Evolutionary conservation across 257 asterid species (phyloP).

Genomic region (Linaria vulgaris): DNA sequence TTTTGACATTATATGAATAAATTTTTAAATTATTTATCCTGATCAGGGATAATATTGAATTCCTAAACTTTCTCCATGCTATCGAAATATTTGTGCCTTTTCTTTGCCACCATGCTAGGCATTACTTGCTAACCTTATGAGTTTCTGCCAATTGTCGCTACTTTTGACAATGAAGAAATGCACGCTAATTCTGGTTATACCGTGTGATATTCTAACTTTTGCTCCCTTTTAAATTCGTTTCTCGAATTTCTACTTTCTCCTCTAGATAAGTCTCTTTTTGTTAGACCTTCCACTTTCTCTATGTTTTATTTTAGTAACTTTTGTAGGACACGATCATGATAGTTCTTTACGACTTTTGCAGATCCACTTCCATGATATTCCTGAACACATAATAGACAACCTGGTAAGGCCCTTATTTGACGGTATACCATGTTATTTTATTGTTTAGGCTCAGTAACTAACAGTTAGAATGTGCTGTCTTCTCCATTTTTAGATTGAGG

Average conservation of each 20-base stretch:
- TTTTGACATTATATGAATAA: no score
- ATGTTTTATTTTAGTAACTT: neutral
- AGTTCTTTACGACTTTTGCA: conserved; percentile 34
- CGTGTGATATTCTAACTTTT: no score
- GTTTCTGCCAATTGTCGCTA: no score
- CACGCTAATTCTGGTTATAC: no score
- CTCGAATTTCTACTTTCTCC: neutral
- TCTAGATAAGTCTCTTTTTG: neutral
- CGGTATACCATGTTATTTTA: neutral
- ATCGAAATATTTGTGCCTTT: no score
- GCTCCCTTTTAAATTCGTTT: no score
- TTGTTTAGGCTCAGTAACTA: conserved; percentile 3
- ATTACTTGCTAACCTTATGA: no score
- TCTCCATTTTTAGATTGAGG: conserved; percentile 58
- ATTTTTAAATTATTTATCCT: no score
- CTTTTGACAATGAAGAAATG: no score
- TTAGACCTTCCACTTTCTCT: neutral
- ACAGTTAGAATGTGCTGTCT: conserved; percentile 5
- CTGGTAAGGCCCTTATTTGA: conserved; percentile 50
- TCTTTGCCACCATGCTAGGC: no score
- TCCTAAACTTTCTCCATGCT: no score
- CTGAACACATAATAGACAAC: conserved; percentile 64
- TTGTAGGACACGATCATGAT: conserved; percentile 6
- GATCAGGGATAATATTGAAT: no score
- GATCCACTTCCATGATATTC: conserved; percentile 85